A percentile compares a stretch with the other conserved stretches of the same genome.
Evolutionary conservation across 2,329 filamentous ascomycete species (phyloP).

Genomic region (Cordyceps pruinosa): DNA sequence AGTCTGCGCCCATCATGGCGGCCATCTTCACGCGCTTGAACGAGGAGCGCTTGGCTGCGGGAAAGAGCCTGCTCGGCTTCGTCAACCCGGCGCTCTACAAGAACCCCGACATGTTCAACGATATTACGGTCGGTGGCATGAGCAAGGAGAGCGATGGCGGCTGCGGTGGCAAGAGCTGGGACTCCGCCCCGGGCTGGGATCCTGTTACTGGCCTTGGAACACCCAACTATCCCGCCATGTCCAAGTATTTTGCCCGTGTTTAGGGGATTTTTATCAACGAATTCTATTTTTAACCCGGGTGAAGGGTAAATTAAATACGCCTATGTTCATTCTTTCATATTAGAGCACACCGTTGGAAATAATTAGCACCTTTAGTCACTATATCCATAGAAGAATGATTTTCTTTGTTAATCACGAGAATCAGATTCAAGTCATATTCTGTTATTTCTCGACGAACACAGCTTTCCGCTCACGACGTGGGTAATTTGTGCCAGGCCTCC

Average conservation of each 20-base stretch:
- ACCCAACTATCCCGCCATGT: neutral
- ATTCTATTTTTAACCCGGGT: neutral
- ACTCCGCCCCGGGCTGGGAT: neutral
- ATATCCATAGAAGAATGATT: too few species aligned
- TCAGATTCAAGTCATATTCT: too few species aligned
- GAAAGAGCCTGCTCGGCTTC: slow-evolving; percentile 33
- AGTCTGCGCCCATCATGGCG: slow-evolving; percentile 16
- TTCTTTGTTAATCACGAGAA: too few species aligned
- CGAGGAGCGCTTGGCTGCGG: slow-evolving; percentile 16
- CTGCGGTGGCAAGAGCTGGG: neutral
- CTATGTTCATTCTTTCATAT: too few species aligned
- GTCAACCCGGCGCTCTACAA: slow-evolving; percentile 11
- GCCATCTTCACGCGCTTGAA: slow-evolving; percentile 17
- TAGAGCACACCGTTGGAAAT: too few species aligned
- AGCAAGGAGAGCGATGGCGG: neutral
- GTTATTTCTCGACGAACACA: too few species aligned
- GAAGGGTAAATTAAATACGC: too few species aligned
- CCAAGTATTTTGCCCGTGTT: neutral
- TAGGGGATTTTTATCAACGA: neutral
- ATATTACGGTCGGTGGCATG: neutral
- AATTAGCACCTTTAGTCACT: too few species aligned
- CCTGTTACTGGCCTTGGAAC: neutral
- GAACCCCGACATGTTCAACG: slow-evolving; percentile 4
- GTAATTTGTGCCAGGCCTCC: too few species aligned
- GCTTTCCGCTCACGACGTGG: too few species aligned